Evolutionary conservation across 306 rosid species (phyloP), one percentile per base, ranked within the genome.

Genomic region (Pyrus betulifolia): DNA sequence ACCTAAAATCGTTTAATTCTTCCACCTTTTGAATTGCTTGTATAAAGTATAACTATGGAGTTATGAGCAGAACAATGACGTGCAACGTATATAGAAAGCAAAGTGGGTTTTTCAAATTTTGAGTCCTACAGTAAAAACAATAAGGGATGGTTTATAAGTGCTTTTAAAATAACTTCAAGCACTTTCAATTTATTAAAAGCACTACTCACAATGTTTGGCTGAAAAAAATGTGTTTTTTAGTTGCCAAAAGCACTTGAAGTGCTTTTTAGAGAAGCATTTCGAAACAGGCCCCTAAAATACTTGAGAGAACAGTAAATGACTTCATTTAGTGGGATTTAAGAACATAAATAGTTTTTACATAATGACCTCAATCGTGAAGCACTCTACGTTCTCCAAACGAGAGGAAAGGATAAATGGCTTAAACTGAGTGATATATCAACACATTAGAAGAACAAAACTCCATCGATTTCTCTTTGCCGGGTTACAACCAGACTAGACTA

Each of bases 281-380:
- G 19, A n/a, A 8, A 12, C 6, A 8, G 3, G 15, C 42, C 31
- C 5, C 25, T 23, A 60, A 25, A 60, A 60, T 25, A 12, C 19
- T 25, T 12, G 33, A 60, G 31, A 33, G 65, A 60, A 60, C 33
- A 4, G 14, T 23, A 25, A 2, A 64, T 17, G 5, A 14, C 67
- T 63, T 63, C 67, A 15, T 63, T 23, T 15, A 28, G 31, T 63
- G 27, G 42, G 44, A 63, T 63, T 60, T 64, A 64, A 64, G 69
- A 31, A 73, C 77, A 73, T 42, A 25, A 60, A 38, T 38, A 22
- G 68, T 73, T 68, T 38, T 73, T 59, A 59, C 69, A 59, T 14
- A 57, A n/a, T 13, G 21, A 44, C 18, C 52, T 74, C 58, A 28
- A 30, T 44, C 21, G 46, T 61, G 62, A 74, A 45, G 54, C 40